phyloP scores from a whole-genome alignment of 192 early-diverging fungal species.

The Geranomyces michiganensis region DNA sequence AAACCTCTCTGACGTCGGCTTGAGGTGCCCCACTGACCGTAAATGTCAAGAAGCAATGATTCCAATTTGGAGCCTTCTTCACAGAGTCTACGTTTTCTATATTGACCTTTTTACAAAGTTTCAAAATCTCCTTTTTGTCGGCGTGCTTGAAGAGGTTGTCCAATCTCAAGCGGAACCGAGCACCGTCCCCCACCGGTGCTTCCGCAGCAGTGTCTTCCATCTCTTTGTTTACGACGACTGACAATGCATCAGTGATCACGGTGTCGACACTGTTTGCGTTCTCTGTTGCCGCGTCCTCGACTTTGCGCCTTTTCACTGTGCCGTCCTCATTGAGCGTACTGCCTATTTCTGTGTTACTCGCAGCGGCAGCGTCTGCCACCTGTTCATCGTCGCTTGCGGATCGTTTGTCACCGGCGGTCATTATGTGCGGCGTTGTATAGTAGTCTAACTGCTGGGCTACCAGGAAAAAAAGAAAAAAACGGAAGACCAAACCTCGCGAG shows the following conservation, averaged over 20 bases:
- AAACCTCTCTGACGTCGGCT: neutral
- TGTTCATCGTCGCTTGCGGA: no score
- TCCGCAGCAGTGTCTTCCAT: no score
- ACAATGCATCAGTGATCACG: neutral
- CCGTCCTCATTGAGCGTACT: neutral
- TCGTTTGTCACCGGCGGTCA: no score
- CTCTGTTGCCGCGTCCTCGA: neutral
- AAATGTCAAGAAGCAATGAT: constrained; percentile 36
- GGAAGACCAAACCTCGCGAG: no score
- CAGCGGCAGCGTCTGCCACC: no score
- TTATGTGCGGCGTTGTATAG: no score
- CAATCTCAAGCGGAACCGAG: neutral
- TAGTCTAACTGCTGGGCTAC: no score
- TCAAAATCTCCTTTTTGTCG: constrained; percentile 24
- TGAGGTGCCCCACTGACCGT: constrained; percentile 19
- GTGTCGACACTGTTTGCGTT: no score
- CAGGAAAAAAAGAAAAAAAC: no score
- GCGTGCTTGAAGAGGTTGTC: constrained; percentile 14
- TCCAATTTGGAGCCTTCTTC: constrained; percentile 50
- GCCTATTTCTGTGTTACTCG: no score
- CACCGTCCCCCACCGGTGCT: neutral
- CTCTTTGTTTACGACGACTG: no score
- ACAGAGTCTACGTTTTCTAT: constrained; percentile 11
- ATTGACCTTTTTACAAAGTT: constrained; percentile 7
- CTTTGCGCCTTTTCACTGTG: neutral